Evolutionary conservation across 371 early-diverging fungal species (phyloP), one percentile per base, ranked within the genome.

Genomic region (Mortierella sp.): DNA sequence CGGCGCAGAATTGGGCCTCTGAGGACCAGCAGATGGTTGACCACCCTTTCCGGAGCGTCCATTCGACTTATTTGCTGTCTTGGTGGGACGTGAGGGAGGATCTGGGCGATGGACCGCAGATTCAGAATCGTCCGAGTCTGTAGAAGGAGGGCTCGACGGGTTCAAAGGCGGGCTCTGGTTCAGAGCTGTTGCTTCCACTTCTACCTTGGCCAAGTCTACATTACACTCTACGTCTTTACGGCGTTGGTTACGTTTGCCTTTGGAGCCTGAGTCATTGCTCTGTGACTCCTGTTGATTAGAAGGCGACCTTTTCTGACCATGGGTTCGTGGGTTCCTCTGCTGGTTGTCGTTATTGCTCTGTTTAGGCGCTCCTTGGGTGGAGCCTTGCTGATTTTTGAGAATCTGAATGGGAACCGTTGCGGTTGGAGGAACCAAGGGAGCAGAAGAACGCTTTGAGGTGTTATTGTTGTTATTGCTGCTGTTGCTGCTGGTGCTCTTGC

Each of bases 61-160:
- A n/a, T n/a, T n/a, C n/a, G n/a, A n/a, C n/a, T n/a, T n/a, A n/a
- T n/a, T 60, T 34, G 48, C 10, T 29, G 24, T 52, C 34, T 56
- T 27, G 52, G 34, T 29, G 55, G 43, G 10, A 34, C 51, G 54
- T 52, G 61, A 28, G 49, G 43, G 31, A 45, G 47, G n/a, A n/a
- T n/a, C n/a, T n/a, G 43, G 57, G 66, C 16, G 60, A 40, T 21
- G 52, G 22, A 29, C n/a, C n/a, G 60, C 24, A 13, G 71, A 72
- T 59, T 78, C 73, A 1, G 71, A 78, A 49, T 78, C 72, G 41
- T 67, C 68, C 21, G 71, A 78, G 46, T 72, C 73, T 4, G 72
- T 67, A 5, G 73, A 63, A 13, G 79, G 73, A 29, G 68, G 68
- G 34, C 68, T 66, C 54, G 71, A 67, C 3, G 68, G 65, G 50